Evolutionary conservation across 192 early-diverging fungal genomes (phyloP).

Genomic region (Mortierella antarctica): DNA sequence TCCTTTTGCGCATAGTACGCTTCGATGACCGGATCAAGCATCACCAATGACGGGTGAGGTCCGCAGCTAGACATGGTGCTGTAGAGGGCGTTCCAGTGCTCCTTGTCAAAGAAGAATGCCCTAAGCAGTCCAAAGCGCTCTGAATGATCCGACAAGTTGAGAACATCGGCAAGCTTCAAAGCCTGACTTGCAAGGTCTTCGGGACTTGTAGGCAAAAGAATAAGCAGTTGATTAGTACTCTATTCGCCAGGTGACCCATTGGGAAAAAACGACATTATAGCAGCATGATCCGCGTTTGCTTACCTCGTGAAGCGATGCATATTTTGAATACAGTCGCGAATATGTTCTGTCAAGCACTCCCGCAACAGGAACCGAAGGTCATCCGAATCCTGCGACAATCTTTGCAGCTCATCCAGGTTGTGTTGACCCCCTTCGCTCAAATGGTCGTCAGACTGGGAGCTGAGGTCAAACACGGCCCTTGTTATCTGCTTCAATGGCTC

Average conservation of each 20-base stretch:
- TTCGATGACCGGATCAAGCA: constrained; percentile 37
- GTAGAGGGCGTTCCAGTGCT: constrained; percentile 55
- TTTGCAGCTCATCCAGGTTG: constrained; percentile 20
- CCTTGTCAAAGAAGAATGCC: constrained; percentile 43
- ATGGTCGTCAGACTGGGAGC: constrained; percentile 23
- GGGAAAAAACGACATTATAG: too few species aligned
- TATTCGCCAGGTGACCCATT: too few species aligned
- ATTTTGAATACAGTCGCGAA: constrained; percentile 52
- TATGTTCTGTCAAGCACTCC: constrained; percentile 32
- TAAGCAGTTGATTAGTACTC: not conserved
- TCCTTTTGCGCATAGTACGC: constrained; percentile 32
- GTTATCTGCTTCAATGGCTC: constrained; percentile 22
- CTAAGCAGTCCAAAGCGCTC: constrained; percentile 29
- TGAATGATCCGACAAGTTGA: constrained; percentile 22
- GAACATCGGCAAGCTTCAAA: constrained; percentile 42
- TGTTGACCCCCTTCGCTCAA: constrained; percentile 15
- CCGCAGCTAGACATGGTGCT: constrained; percentile 38
- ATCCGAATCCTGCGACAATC: constrained; percentile 30
- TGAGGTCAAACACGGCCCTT: constrained; percentile 34
- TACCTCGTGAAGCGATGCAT: constrained; percentile 53
- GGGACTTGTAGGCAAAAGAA: constrained; percentile 48
- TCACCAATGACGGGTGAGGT: constrained; percentile 27
- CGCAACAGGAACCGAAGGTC: constrained; percentile 24
- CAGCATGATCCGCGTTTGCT: not conserved
- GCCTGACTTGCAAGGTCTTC: constrained; percentile 57